A percentile compares a stretch with the other conserved stretches of the same genome.
Conservation (phyloP, 768 basidiomycete genomes). For the Psilocybe sp. region DNA sequence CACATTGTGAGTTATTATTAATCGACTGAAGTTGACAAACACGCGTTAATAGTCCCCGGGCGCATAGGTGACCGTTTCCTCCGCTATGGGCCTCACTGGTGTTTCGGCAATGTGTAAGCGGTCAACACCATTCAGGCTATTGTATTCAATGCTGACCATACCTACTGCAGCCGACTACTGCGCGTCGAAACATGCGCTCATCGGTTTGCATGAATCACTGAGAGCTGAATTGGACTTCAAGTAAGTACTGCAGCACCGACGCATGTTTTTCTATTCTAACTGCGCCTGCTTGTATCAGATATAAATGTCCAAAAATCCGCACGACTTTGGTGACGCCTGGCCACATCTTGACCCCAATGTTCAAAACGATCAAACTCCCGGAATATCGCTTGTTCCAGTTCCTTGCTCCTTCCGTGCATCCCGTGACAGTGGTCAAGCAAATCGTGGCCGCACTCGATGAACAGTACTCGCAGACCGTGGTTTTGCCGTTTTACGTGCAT, state of each 20-base stretch:
- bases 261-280: background rate
- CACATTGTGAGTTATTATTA: constrained; percentile 65
- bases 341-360: constrained; percentile 76
- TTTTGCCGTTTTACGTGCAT: constrained; percentile 72
- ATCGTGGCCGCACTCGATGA: constrained; percentile 82
- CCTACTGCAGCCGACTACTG: constrained; percentile 71
- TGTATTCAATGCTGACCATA: background rate
- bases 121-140: background rate
- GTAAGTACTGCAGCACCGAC: constrained; percentile 29
- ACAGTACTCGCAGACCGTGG: constrained; percentile 68
- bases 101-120: constrained; percentile 71
- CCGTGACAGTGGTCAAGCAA: constrained; percentile 73
- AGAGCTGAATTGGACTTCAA: constrained; percentile 83
- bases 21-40: constrained; percentile 1
- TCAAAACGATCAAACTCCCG: constrained; percentile 57
- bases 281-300: constrained; percentile 35
- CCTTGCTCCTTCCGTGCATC: constrained; percentile 70
- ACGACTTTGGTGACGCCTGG: constrained; percentile 86
- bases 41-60: constrained; percentile 10
- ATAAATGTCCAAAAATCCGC: constrained; percentile 73
- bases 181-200: constrained; percentile 89
- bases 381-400: constrained; percentile 56
- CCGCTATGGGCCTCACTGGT: constrained; percentile 69
- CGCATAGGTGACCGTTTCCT: constrained; percentile 71
- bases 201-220: constrained; percentile 79